Evolutionary conservation across 2,329 filamentous ascomycete genomes (phyloP), one percentile per base, ranked within the genome.

Genomic region (Cadophora gregata): DNA sequence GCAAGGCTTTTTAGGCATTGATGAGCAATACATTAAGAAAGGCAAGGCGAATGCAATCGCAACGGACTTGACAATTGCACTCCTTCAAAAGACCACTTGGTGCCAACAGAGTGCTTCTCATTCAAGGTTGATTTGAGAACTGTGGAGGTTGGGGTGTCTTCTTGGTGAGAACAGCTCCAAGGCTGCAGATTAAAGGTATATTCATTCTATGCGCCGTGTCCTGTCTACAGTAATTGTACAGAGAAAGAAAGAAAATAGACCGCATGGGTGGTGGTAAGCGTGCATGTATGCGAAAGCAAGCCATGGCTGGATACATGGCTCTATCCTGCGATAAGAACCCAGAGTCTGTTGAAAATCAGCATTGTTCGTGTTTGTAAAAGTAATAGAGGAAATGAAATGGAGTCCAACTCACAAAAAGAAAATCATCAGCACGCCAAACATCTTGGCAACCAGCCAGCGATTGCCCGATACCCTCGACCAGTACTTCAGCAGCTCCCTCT

Each of bases 381-480:
- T 36, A 12, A 6, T 12, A n/a, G 48, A 19, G 24, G 19, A 25
- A 53, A 51, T 8, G 56, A 47, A 63, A 50, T 21, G 66, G 53
- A 27, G 31, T 12, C 5, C 12, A n/a, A 81, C 83, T 81, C 68
- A 86, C 82, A 92, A 81, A 82, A 91, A 93, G 86, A 95, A 97
- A 78, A 97, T 94, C 94, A 97, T 97, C 74, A 98, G 80, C 59
- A 97, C 93, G 68, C 95, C 89, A 79, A 91, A 91, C 89, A 92
- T 91, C 82, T 91, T 92, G 51, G 93, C 93, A 73, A 98, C 90
- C 71, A 99, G 82, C 96, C 95, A 98, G 71, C 96, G 86, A 81
- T 99, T 99, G 69, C 94, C 93, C 65, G 93, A 96, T 31, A 98
- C 94, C 48, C 94, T 86, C 31, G 88, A 91, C 95, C 96, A 99